Evolutionary conservation across 352 stramenopile species (phyloP).

Genomic region (Globisporangium cederbergense): DNA sequence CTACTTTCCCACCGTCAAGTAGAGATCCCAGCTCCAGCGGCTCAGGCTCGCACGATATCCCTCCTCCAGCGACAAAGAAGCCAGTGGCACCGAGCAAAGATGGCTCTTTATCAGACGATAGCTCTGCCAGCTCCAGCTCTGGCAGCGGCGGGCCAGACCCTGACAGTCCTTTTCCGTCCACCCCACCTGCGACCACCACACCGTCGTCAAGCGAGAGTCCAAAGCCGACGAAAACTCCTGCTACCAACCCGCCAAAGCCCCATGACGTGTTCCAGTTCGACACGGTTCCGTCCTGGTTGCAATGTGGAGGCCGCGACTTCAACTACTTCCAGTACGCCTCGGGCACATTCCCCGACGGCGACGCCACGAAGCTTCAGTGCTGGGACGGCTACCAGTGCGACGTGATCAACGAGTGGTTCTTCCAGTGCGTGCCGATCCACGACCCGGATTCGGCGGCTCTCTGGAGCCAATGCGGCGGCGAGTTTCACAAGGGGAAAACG

Average conservation of each 20-base stretch:
- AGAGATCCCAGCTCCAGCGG: not conserved
- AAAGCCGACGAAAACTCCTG: not conserved
- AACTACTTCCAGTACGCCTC: slow-evolving; percentile 28
- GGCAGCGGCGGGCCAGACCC: not conserved
- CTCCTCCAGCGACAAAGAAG: not conserved
- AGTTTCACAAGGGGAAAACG: slow-evolving; percentile 12
- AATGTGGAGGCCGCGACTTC: slow-evolving; percentile 29
- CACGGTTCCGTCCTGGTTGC: slow-evolving; percentile 19
- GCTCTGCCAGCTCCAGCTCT: not conserved
- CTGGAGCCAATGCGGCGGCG: slow-evolving; percentile 29
- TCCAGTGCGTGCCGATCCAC: slow-evolving; percentile 25
- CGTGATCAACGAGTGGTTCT: slow-evolving; percentile 34
- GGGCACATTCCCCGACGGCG: slow-evolving; percentile 6
- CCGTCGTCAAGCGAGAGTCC: not conserved
- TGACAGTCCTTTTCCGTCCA: not conserved
- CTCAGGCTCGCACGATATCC: not conserved
- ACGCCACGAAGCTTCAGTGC: slow-evolving; percentile 23
- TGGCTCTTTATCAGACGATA: not conserved
- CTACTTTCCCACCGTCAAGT: not conserved
- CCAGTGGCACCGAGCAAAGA: not conserved
- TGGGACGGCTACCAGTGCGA: slow-evolving; percentile 26
- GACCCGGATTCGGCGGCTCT: slow-evolving; percentile 14
- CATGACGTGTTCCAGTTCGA: slow-evolving; percentile 14
- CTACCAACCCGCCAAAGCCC: not conserved
- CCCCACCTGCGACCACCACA: not conserved